A percentile compares a stretch with the other conserved stretches of the same genome.
Evolutionary conservation across 257 asterid genomes (phyloP).

Genomic region (Rehmannia glutinosa): DNA sequence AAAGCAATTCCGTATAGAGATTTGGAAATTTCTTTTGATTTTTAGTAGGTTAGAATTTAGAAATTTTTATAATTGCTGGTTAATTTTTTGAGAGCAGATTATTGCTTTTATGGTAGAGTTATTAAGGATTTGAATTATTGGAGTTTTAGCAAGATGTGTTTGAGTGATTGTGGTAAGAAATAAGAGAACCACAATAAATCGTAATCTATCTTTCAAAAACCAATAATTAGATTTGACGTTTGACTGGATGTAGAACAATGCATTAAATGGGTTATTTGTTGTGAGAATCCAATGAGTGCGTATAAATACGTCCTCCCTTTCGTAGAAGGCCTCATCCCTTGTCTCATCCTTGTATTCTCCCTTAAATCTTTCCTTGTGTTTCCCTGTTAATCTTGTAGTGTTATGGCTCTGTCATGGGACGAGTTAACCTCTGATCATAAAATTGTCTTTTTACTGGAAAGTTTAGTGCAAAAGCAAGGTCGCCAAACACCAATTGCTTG

Average conservation of each 20-base stretch:
- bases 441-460: slow-evolving; percentile 1
- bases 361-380: neutral
- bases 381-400: neutral
- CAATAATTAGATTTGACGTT: slow-evolving; percentile 15
- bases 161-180: slow-evolving; percentile 21
- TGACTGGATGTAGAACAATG: slow-evolving; percentile 11
- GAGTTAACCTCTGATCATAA: slow-evolving; percentile 4
- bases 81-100: neutral
- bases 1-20: neutral
- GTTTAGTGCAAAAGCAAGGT: neutral
- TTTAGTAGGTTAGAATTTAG: slow-evolving; percentile 13
- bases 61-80: slow-evolving; percentile 10
- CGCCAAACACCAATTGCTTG: slow-evolving; percentile 19
- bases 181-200: slow-evolving; percentile 9
- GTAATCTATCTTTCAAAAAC: slow-evolving; percentile 13
- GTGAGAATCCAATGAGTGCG: neutral
- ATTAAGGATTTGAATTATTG: slow-evolving; percentile 1
- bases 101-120: slow-evolving; percentile 14
- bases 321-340: neutral
- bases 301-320: slow-evolving; percentile 19
- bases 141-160: slow-evolving; percentile 9
- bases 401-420: slow-evolving; percentile 16
- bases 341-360: neutral
- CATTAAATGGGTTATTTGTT: slow-evolving; percentile 7
- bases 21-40: neutral